Evolutionary conservation across 2,329 filamentous ascomycete species (phyloP), one percentile per base, ranked within the genome.

Genomic region (Epichloe sylvatica): DNA sequence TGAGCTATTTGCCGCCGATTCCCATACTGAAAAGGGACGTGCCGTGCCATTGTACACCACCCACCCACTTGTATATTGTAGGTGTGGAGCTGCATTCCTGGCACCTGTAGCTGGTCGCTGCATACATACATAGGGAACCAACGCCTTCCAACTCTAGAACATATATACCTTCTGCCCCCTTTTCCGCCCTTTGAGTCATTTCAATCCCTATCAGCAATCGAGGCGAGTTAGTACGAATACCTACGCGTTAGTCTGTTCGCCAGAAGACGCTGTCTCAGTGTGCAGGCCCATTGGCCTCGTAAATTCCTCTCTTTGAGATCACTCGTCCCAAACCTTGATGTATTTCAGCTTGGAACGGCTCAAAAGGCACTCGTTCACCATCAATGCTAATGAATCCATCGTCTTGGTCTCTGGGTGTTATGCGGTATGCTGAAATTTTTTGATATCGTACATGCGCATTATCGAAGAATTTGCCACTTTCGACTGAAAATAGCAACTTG

Each of bases 341-440:
- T 6, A 96, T 75, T 67, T 98, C 92, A 2, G 83, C 87, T 70
- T 98, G 92, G 62, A 96, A 94, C 0, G 87, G 84, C 58, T 83
- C 83, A 63, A 94, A 97, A 0, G 88, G 85, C 3, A 94, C 74
- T 49, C 78, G 76, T 68, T 98, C 92, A 37, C 92, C 92, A 61
- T 97, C 92, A 55, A 98, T 88, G 63, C 88, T 94, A 63, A 98
- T 94, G 64, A 86, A 92, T 2, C 91, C 91, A 54, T 82, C 76
- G 38, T 77, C 70, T 58, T 82, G 75, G 54, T 83, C 69, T 48
- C 78, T 80, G 0, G 92, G 92, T 3, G 83, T 82, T 54, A 98
- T 83, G 40, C 92, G 78, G 63, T 92, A 96, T 0, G 84, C 92
- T n/a, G 77, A 76, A 4, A 96, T 76, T 65, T 98, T 98, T 58